These are phyloP conservation scores for Umbelopsis vinacea DNA, from an alignment of 192 early-diverging fungal species.

Conservation along the genomic window DNA sequence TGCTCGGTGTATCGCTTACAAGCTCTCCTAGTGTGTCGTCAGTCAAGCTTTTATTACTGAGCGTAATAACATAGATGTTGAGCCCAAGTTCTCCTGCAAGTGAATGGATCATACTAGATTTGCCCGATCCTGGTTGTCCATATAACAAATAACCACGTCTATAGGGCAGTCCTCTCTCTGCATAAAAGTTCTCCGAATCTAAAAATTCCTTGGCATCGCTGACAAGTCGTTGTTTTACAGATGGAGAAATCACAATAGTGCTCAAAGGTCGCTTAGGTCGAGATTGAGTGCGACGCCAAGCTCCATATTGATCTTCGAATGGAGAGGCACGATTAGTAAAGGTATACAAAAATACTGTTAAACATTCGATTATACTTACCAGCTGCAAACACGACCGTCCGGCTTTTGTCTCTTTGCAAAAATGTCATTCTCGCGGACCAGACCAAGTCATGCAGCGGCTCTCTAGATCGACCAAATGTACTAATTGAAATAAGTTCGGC, in stretches of 20 bases:
- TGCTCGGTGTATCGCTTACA: conserved; percentile 51
- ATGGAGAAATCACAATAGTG: conserved; percentile 58
- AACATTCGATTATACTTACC: not conserved
- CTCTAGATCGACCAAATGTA: conserved; percentile 55
- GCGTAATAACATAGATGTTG: conserved; percentile 75
- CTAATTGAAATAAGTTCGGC: conserved; percentile 59
- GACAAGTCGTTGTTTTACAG: conserved; percentile 50
- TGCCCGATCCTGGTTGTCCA: conserved; percentile 71
- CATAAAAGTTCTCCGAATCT: conserved; percentile 60
- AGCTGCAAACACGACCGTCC: conserved; percentile 67
- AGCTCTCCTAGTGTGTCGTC: conserved; percentile 61
- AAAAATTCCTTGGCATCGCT: conserved; percentile 58
- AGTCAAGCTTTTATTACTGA: conserved; percentile 66
- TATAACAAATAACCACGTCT: conserved; percentile 69
- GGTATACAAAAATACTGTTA: too few relatives aligned
- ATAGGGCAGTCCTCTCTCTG: conserved; percentile 64
- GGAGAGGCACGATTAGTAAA: not conserved
- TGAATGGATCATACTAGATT: conserved; percentile 70
- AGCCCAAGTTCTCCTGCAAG: conserved; percentile 74
- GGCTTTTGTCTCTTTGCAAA: conserved; percentile 59
- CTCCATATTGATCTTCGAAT: conserved; percentile 64
- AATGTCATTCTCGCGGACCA: conserved; percentile 57
- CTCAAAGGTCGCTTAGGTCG: conserved; percentile 55
- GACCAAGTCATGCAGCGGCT: conserved; percentile 55
- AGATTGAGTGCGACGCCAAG: conserved; percentile 59